Evolutionary conservation across 2,329 filamentous ascomycete species (phyloP), one percentile per base, ranked within the genome.

Genomic region (Ophiostoma pallidulum): DNA sequence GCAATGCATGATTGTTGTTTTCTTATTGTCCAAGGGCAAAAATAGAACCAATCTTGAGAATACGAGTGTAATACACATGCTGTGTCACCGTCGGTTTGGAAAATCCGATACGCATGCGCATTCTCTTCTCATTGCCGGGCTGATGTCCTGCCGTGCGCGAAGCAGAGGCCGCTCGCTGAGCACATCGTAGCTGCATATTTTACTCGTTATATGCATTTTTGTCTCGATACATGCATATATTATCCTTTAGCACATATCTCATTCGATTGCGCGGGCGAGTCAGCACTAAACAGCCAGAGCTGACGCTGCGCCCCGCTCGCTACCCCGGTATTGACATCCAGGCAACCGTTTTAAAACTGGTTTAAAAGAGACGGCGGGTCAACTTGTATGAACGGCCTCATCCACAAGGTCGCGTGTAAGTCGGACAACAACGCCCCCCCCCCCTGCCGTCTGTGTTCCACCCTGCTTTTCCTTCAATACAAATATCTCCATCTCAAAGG

Each of bases 291-390:
- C 24, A n/a, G n/a, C n/a, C n/a, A n/a, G n/a, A n/a, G n/a, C 5
- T 36, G 24, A 31, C 33, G 26, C 41, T 28, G 41, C 41, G 19
- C n/a, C 16, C 41, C 4, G 33, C 12, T 14, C 22, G 20, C 7
- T 12, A 29, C 16, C 24, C 18, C 12, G n/a, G 7, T 45, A 38
- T 16, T 14, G 10, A 16, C 33, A 38, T 45, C 20, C 36, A 45
- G 42, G 42, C 42, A 45, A 29, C 42, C 28, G 33, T 31, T 38
- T 38, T n/a, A n/a, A n/a, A n/a, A n/a, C n/a, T n/a, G n/a, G n/a
- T n/a, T n/a, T n/a, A n/a, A n/a, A n/a, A n/a, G n/a, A n/a, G n/a
- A n/a, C n/a, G n/a, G n/a, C n/a, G n/a, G n/a, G n/a, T n/a, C n/a
- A n/a, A n/a, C n/a, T n/a, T n/a, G n/a, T n/a, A n/a, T n/a, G n/a